Conservation (phyloP, 345 rosid genomes). For the Populus deltoides region DNA sequence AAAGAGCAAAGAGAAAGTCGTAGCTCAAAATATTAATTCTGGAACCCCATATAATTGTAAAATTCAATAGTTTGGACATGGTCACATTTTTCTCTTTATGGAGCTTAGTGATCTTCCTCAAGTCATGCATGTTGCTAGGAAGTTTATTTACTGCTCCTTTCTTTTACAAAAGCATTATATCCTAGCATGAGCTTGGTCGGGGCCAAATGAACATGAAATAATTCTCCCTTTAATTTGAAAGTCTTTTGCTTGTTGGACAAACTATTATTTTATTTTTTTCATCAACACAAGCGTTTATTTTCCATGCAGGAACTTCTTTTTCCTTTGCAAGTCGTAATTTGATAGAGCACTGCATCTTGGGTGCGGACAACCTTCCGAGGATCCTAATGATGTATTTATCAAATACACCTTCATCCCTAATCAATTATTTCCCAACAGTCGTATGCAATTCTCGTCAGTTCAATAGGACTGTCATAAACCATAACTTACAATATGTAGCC, state of each 20-base stretch:
- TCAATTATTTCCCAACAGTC: slow-evolving; percentile 76
- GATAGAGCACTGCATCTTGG: slow-evolving; percentile 72
- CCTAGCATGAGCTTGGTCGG: no score
- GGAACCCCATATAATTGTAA: not conserved
- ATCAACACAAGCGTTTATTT: not conserved
- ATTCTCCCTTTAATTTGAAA: not conserved
- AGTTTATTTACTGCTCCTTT: no score
- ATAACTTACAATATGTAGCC: slow-evolving; percentile 59
- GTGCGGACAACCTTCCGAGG: slow-evolving; percentile 89
- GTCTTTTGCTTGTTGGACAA: not conserved
- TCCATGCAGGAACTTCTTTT: slow-evolving; percentile 68
- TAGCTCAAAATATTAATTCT: no score
- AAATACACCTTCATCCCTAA: slow-evolving; percentile 65
- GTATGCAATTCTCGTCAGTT: slow-evolving; percentile 68
- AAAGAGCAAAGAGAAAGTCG: no score
- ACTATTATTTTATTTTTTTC: no score
- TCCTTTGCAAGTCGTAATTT: slow-evolving; percentile 67
- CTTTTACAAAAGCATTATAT: no score
- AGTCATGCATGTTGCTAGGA: no score
- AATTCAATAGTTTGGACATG: not conserved
- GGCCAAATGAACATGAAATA: not conserved
- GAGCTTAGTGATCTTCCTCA: no score
- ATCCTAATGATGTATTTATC: slow-evolving; percentile 86
- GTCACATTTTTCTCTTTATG: no score
- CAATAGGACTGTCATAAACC: slow-evolving; percentile 61